phyloP scores from a whole-genome alignment of 202 grass and related monocot species.

The Schoenoplectus triqueter region DNA sequence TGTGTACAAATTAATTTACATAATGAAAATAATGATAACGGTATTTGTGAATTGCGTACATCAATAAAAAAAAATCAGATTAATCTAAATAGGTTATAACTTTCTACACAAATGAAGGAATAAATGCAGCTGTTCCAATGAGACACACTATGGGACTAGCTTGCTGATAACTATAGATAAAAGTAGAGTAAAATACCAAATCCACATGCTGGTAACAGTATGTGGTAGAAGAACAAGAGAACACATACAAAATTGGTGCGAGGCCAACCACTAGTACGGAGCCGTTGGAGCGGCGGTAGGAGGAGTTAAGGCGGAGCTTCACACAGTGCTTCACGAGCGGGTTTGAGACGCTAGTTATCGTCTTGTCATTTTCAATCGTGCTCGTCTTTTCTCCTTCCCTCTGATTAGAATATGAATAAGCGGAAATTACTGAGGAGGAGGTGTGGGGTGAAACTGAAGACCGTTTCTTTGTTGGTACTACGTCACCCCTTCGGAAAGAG shows the following conservation, averaged over 20 bases:
- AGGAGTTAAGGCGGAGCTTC: constrained; percentile 73
- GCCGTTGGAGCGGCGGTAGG: constrained; percentile 62
- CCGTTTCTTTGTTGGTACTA: background rate
- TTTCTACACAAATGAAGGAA: background rate
- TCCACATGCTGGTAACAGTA: constrained; percentile 4
- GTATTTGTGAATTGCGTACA: background rate
- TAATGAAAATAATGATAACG: background rate
- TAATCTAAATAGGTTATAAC: background rate
- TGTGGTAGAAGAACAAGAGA: background rate
- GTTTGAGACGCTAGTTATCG: constrained; percentile 81
- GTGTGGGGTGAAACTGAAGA: constrained; percentile 20
- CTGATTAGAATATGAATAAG: constrained; percentile 18
- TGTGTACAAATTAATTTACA: background rate
- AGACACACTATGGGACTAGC: background rate
- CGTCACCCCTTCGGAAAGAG: background rate
- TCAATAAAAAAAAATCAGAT: constrained; percentile 11
- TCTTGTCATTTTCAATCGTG: constrained; percentile 16
- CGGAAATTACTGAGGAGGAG: background rate
- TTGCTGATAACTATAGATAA: background rate
- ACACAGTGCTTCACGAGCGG: constrained; percentile 95
- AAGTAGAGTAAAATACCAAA: background rate
- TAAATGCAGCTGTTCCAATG: background rate
- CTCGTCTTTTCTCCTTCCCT: background rate
- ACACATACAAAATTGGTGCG: constrained; percentile 63
- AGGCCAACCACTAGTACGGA: constrained; percentile 75